Conservation (phyloP, 257 asterid genomes). For the Cordia subcordata region DNA sequence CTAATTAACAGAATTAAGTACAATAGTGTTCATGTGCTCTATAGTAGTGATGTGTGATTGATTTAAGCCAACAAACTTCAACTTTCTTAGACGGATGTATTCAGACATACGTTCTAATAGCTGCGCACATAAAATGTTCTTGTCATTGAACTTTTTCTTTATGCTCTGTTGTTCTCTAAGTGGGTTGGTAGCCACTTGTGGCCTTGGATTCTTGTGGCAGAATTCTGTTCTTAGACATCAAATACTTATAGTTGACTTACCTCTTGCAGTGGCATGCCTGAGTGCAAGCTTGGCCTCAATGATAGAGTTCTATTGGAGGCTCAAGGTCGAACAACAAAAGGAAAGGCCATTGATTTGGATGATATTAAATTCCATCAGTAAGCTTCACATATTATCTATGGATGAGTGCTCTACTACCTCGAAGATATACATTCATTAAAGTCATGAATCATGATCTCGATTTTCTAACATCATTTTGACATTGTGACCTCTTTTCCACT, state of each 20-base stretch:
- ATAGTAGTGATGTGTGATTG: too few species aligned
- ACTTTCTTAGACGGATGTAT: too few species aligned
- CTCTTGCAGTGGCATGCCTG: conserved; percentile 44
- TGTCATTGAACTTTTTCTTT: too few species aligned
- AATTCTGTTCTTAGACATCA: not conserved
- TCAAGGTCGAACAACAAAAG: conserved; percentile 43
- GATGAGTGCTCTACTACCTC: not conserved
- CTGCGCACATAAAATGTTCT: too few species aligned
- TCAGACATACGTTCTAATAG: too few species aligned
- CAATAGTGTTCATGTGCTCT: too few species aligned
- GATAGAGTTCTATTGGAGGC: conserved; percentile 49
- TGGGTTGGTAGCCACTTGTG: not conserved
- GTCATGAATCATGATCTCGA: not conserved
- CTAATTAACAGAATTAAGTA: too few species aligned
- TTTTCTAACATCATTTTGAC: not conserved
- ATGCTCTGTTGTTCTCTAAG: not conserved
- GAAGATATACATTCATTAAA: not conserved
- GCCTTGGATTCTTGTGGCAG: not conserved
- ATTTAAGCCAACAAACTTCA: too few species aligned
- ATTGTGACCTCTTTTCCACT: not conserved
- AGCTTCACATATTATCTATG: not conserved
- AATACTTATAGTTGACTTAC: not conserved
- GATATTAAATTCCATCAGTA: conserved; percentile 56
- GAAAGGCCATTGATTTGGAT: conserved; percentile 53
- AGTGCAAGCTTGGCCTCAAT: conserved; percentile 48